These are phyloP conservation scores for Pseudocercospora musae DNA, from an alignment of 2,329 filamentous ascomycete genomes.

Conservation along the genomic window DNA sequence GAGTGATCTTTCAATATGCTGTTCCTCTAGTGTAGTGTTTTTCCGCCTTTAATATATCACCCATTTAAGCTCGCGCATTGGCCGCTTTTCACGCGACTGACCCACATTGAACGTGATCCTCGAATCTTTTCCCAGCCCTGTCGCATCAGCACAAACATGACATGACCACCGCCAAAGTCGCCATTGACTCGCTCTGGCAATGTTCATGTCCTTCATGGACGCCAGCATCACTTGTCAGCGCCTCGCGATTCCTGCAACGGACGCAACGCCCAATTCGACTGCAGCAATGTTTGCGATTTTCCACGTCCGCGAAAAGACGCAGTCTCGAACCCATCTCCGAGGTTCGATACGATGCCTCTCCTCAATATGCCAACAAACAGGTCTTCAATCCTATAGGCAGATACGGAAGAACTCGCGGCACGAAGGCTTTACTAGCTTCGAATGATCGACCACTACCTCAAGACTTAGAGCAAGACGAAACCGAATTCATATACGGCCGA, in stretches of 20 bases:
- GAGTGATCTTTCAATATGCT: neutral
- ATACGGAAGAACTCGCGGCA: neutral
- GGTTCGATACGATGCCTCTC: slow-evolving; percentile 1
- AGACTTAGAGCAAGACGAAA: slow-evolving; percentile 18
- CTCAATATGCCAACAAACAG: slow-evolving; percentile 5
- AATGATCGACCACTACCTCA: neutral
- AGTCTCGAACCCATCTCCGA: neutral
- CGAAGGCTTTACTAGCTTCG: neutral
- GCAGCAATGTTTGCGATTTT: slow-evolving; percentile 19
- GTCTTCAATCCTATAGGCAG: neutral
- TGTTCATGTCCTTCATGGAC: slow-evolving; percentile 57
- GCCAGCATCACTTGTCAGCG: neutral
- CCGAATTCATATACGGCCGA: slow-evolving; percentile 46
- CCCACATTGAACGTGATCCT: neutral
- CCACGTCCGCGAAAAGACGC: slow-evolving; percentile 3
- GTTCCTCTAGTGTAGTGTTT: neutral
- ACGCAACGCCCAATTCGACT: slow-evolving; percentile 14
- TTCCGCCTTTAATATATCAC: neutral
- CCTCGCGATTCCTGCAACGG: slow-evolving; percentile 12
- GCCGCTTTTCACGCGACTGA: neutral
- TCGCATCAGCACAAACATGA: slow-evolving; percentile 13
- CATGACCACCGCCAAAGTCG: slow-evolving; percentile 37
- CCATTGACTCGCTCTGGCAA: slow-evolving; percentile 60
- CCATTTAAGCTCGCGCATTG: neutral
- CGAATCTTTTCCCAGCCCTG: neutral